These are phyloP conservation scores for Parietaria judaica DNA, from an alignment of 306 rosid genomes.

Conservation along the genomic window DNA sequence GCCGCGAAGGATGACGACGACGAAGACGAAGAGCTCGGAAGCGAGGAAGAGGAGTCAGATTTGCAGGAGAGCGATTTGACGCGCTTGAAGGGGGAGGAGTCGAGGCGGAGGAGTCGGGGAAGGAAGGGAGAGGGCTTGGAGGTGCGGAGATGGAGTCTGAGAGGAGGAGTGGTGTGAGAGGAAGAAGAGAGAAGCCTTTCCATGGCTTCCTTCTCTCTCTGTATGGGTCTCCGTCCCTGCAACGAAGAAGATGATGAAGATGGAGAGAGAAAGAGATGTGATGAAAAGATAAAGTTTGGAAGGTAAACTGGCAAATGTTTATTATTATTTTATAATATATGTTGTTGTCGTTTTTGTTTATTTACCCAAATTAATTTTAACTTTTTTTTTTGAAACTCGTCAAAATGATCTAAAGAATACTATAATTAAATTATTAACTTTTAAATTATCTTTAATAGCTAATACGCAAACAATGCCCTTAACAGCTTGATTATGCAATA, in stretches of 20 bases:
- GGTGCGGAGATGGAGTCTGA: conserved; percentile 25
- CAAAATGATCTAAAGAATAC: too few relatives aligned
- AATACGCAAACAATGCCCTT: too few relatives aligned
- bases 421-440: too few relatives aligned
- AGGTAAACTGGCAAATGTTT: conserved; percentile 13
- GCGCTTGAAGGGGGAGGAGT: conserved; percentile 23
- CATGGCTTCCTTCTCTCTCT: conserved; percentile 44
- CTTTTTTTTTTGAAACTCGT: too few relatives aligned
- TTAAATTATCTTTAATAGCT: too few relatives aligned
- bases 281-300: conserved; percentile 30
- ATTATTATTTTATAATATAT: not conserved
- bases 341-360: not conserved
- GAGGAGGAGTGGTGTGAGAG: conserved; percentile 37
- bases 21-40: not conserved
- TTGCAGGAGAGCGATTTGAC: conserved; percentile 29
- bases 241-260: not conserved
- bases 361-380: not conserved
- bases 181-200: conserved; percentile 80
- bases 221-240: conserved; percentile 14
- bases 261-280: not conserved
- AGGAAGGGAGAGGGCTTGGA: conserved; percentile 17
- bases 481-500: too few relatives aligned
- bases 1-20: conserved; percentile 20
- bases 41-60: conserved; percentile 22
- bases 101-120: conserved; percentile 25